These are phyloP conservation scores for Nosema muscidifuracis DNA, from an alignment of 371 early-diverging fungal species.

Conservation along the genomic window DNA sequence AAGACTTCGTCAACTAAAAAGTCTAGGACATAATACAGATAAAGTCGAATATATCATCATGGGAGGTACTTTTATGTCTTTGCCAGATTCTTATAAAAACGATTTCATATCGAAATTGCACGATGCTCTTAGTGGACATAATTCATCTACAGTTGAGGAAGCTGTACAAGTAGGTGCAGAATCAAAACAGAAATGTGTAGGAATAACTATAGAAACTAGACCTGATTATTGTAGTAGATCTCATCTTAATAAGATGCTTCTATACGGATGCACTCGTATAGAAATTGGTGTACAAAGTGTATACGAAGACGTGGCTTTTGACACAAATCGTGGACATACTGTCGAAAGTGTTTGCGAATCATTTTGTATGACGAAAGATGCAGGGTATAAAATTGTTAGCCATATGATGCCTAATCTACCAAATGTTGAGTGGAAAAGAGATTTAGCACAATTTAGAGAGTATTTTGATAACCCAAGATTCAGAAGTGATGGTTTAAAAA, in stretches of 20 bases:
- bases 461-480: conserved; percentile 98
- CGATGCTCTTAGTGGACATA: conserved; percentile 86
- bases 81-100: conserved; percentile 83
- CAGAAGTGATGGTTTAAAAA: conserved; percentile 94
- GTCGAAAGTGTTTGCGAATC: conserved; percentile 90
- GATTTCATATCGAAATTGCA: conserved; percentile 94
- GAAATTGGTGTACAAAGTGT: conserved; percentile 99
- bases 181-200: conserved; percentile 90
- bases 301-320: conserved; percentile 97
- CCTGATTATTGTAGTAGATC: conserved; percentile 96
- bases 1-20: conserved; percentile 84
- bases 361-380: conserved; percentile 92
- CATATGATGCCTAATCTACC: conserved; percentile 99
- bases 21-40: conserved; percentile 89
- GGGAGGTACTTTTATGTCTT: conserved; percentile 99
- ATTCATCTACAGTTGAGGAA: conserved; percentile 79
- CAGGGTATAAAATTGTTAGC: conserved; percentile 97
- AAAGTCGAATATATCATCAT: conserved; percentile 98
- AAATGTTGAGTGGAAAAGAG: conserved; percentile 97
- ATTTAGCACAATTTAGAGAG: conserved; percentile 92
- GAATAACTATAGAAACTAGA: conserved; percentile 98
- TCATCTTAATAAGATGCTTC: conserved; percentile 90
- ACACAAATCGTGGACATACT: conserved; percentile 97
- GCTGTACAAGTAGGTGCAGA: conserved; percentile 81
- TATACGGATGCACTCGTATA: conserved; percentile 96